phyloP scores from a whole-genome alignment of 202 grass and related monocot genomes.

The Zoysia matrella region DNA sequence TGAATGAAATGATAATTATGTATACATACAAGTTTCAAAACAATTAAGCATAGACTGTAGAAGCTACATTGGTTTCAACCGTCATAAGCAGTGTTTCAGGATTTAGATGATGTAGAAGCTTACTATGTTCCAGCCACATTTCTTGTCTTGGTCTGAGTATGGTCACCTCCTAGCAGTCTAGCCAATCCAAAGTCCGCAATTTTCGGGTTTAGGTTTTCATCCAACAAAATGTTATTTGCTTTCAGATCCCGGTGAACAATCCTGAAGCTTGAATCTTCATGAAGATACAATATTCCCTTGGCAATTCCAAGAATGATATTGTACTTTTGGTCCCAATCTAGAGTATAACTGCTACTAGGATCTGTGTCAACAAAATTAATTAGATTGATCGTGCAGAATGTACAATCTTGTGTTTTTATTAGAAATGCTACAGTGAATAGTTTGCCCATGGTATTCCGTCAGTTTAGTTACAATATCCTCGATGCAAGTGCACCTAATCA shows the following conservation, averaged over 20 bases:
- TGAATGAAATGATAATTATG: background rate
- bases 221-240: conserved; percentile 43
- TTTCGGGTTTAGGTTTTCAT: conserved; percentile 48
- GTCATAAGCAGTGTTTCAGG: no score
- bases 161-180: conserved; percentile 26
- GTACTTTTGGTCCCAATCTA: conserved; percentile 30
- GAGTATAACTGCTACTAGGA: background rate
- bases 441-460: background rate
- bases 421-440: conserved; percentile 7
- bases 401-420: background rate
- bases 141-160: conserved; percentile 39
- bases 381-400: background rate
- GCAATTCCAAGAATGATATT: conserved; percentile 51
- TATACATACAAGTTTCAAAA: background rate
- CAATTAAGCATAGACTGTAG: background rate
- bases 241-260: conserved; percentile 59
- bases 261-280: conserved; percentile 43
- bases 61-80: no score
- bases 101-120: background rate
- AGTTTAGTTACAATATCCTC: background rate
- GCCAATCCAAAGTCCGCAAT: conserved; percentile 53
- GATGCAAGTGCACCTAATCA: background rate
- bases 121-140: conserved; percentile 45
- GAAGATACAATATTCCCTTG: conserved; percentile 48
- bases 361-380: conserved; percentile 14